Evolutionary conservation across 2,329 filamentous ascomycete species (phyloP).

Genomic region (Rugonectria rugulosa): DNA sequence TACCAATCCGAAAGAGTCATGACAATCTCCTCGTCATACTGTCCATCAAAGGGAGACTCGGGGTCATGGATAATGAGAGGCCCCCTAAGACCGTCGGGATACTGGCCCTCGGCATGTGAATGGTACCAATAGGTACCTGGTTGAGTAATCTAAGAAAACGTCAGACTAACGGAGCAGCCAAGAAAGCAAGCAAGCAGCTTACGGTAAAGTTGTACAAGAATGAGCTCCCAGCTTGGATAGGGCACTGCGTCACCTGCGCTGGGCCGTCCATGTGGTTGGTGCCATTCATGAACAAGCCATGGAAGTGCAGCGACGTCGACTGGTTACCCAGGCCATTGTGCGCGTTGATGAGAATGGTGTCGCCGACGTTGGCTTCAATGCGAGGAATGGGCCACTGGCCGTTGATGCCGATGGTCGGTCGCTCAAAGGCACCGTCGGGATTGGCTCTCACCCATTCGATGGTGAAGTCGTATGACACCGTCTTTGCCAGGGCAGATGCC

Average conservation of each 20-base stretch:
- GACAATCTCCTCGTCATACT: conserved; percentile 69
- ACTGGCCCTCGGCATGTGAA: conserved; percentile 72
- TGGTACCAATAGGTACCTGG: conserved; percentile 84
- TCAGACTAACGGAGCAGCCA: fast-evolving
- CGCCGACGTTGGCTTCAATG: conserved; percentile 69
- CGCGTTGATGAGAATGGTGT: conserved; percentile 65
- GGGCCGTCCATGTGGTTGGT: conserved; percentile 77
- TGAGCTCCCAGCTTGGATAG: conserved; percentile 67
- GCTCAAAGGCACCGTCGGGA: conserved; percentile 71
- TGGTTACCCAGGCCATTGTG: conserved; percentile 69
- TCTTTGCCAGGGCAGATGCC: conserved; percentile 44
- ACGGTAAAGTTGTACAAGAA: conserved; percentile 77
- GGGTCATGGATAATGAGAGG: conserved; percentile 71
- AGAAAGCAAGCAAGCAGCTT: conserved; percentile 23
- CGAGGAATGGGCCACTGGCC: conserved; percentile 75
- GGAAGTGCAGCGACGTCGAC: conserved; percentile 71
- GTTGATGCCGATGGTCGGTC: conserved; percentile 80
- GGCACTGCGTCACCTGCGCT: conserved; percentile 70
- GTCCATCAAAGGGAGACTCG: conserved; percentile 60
- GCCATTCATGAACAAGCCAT: conserved; percentile 74
- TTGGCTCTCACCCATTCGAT: conserved; percentile 76
- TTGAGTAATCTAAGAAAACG: conserved; percentile 59
- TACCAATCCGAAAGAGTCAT: conserved; percentile 78
- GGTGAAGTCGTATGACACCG: conserved; percentile 70
- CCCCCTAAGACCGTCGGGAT: conserved; percentile 73